Percentiles rank a stretch among this genome's conserved stretches.
phyloP scores from a whole-genome alignment of 2,329 filamentous ascomycete species.

The Curvularia eragrostidis region DNA sequence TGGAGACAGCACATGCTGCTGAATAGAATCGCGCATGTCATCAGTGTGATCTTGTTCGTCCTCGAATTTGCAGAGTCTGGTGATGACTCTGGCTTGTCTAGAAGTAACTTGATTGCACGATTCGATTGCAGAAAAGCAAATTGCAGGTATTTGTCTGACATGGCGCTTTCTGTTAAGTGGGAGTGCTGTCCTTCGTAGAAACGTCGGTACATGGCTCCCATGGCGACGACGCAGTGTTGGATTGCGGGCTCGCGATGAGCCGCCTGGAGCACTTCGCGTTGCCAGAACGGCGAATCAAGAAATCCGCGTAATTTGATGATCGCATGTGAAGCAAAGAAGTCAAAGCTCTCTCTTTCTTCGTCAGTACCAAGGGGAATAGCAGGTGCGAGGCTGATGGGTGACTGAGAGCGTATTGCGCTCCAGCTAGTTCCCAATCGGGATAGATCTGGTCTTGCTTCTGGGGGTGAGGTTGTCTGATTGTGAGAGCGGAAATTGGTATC shows the following conservation, averaged over 20 bases:
- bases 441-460: background rate
- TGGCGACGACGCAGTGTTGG: conserved; percentile 39
- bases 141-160: conserved; percentile 32
- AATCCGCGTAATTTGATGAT: conserved; percentile 36
- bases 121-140: conserved; percentile 46
- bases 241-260: conserved; percentile 41
- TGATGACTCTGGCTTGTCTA: conserved; percentile 17
- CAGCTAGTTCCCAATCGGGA: background rate
- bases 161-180: conserved; percentile 29
- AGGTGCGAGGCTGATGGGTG: conserved; percentile 22
- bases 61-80: conserved; percentile 5
- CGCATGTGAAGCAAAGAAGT: conserved; percentile 40
- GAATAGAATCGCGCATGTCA: conserved; percentile 44
- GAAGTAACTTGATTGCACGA: conserved; percentile 34
- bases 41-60: conserved; percentile 36
- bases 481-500: conserved; percentile 17
- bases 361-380: conserved; percentile 27
- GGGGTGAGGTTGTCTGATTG: conserved; percentile 1
- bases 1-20: conserved; percentile 43
- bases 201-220: conserved; percentile 45
- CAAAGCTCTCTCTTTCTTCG: conserved; percentile 38
- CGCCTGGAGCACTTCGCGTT: conserved; percentile 41
- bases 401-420: conserved; percentile 11
- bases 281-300: conserved; percentile 43
- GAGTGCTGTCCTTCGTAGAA: conserved; percentile 32